Percentiles rank a stretch among this genome's conserved stretches.
Evolutionary conservation across 179 eudicot species (phyloP).

Genomic region (Heliamphora pulchella): DNA sequence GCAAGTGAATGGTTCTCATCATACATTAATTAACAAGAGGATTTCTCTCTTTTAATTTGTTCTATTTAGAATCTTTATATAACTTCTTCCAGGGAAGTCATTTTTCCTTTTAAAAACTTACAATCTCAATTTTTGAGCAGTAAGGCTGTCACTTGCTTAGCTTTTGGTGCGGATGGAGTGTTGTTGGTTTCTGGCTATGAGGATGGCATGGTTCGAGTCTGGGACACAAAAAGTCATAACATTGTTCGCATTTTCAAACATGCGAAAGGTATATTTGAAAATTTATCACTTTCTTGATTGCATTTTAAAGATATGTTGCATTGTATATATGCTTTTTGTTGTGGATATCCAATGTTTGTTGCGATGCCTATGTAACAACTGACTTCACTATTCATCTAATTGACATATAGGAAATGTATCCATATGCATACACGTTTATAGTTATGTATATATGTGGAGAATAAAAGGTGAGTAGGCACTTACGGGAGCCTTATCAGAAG

Average conservation of each 20-base stretch:
- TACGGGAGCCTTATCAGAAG: background rate
- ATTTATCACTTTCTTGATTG: background rate
- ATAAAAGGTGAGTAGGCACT: background rate
- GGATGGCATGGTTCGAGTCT: conserved; percentile 80
- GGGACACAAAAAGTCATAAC: conserved; percentile 68
- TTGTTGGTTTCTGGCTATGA: conserved; percentile 74
- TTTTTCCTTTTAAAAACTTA: background rate
- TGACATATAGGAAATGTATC: background rate
- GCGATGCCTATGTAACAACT: background rate
- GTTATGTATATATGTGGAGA: background rate
- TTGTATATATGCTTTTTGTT: background rate
- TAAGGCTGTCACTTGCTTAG: conserved; percentile 72
- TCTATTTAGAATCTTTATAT: too few relatives aligned
- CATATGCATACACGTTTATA: background rate
- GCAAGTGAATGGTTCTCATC: too few relatives aligned
- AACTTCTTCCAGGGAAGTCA: background rate
- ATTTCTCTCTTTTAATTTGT: too few relatives aligned
- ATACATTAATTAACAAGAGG: too few relatives aligned
- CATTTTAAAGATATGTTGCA: background rate
- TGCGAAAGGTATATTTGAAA: conserved; percentile 52
- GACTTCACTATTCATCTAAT: background rate
- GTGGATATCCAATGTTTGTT: background rate
- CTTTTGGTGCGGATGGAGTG: conserved; percentile 56
- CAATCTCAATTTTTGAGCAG: conserved; percentile 30
- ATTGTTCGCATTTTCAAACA: conserved; percentile 63